phyloP scores from a whole-genome alignment of 208 protist genomes.

The Trichomonas tenax region DNA sequence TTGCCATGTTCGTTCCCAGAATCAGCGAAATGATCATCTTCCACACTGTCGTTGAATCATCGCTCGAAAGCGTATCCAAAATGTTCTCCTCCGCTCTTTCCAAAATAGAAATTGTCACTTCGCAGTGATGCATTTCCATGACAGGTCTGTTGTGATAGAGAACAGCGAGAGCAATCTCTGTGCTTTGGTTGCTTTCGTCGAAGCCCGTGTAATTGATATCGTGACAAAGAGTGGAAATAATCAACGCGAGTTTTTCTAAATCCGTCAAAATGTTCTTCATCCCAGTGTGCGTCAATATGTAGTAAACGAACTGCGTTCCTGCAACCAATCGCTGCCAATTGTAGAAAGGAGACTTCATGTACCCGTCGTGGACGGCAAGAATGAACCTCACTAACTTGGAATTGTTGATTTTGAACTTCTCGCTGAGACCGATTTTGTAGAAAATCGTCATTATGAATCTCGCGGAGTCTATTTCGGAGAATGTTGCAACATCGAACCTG shows the following conservation, averaged over 20 bases:
- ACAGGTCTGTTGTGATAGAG: not conserved
- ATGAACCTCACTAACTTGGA: not conserved
- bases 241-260: not conserved
- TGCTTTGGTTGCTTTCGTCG: not conserved
- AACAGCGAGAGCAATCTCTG: not conserved
- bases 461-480: not conserved
- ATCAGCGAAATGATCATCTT: not conserved
- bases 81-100: not conserved
- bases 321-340: not conserved
- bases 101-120: not conserved
- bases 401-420: not conserved
- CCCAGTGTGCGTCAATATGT: not conserved
- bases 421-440: not conserved
- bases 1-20: not conserved
- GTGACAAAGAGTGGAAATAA: not conserved
- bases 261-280: not conserved
- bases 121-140: conserved; percentile 13
- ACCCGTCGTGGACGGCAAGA: not conserved
- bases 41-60: not conserved
- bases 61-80: not conserved
- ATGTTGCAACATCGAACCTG: not conserved
- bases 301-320: not conserved
- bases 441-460: not conserved
- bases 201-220: not conserved
- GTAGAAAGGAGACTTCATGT: not conserved